These are phyloP conservation scores for Hypoxylon sp. DNA, from an alignment of 2,329 filamentous ascomycete genomes.

Conservation along the genomic window DNA sequence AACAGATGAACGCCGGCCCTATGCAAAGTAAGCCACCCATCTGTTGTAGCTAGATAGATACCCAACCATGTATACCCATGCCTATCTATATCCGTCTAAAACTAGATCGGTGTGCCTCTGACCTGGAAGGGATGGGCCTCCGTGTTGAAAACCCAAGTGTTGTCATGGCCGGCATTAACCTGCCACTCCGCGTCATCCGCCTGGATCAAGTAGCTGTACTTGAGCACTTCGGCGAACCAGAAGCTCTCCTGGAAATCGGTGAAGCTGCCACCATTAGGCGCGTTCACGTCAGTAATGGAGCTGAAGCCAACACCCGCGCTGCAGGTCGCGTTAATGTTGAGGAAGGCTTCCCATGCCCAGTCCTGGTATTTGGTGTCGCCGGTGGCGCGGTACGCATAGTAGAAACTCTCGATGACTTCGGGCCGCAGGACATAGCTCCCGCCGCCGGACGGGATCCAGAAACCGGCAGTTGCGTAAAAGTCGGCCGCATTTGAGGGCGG, in stretches of 20 bases:
- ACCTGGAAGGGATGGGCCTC: conserved; percentile 55
- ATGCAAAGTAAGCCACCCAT: conserved; percentile 23
- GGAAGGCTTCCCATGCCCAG: conserved; percentile 86
- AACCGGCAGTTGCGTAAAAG: conserved; percentile 79
- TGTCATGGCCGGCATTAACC: conserved; percentile 62
- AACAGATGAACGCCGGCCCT: conserved; percentile 23
- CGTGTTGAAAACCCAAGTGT: conserved; percentile 69
- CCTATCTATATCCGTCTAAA: conserved; percentile 6
- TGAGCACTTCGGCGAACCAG: conserved; percentile 88
- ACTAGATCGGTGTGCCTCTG: conserved; percentile 50
- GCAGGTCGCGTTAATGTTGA: conserved; percentile 75
- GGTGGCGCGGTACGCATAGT: conserved; percentile 88
- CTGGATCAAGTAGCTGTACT: conserved; percentile 84
- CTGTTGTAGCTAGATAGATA: conserved; percentile 2
- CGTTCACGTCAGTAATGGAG: conserved; percentile 76
- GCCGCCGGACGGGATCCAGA: conserved; percentile 73
- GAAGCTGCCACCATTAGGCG: conserved; percentile 70
- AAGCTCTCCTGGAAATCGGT: conserved; percentile 87
- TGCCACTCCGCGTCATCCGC: conserved; percentile 71
- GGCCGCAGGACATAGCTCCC: conserved; percentile 78
- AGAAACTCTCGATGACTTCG: conserved; percentile 87
- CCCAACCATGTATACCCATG: neutral
- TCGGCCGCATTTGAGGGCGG: conserved; percentile 63
- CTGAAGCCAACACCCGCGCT: conserved; percentile 77
- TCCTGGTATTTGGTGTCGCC: conserved; percentile 83